Evolutionary conservation across 495 filamentous ascomycete species (phyloP).

Genomic region (Daldinia caldariorum): DNA sequence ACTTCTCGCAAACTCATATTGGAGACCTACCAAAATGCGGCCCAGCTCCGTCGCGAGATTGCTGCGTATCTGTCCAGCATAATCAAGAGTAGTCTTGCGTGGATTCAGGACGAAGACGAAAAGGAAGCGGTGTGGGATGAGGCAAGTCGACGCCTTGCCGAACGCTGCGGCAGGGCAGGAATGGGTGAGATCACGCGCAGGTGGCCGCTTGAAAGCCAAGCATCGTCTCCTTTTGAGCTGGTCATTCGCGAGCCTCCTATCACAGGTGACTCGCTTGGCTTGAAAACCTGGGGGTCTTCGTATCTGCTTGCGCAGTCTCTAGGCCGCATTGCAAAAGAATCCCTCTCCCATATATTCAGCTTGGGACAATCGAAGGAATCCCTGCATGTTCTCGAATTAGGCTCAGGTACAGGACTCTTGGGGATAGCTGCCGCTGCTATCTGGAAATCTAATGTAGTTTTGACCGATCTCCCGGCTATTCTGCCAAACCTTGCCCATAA

Average conservation of each 20-base stretch:
- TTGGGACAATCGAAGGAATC: constrained; percentile 17
- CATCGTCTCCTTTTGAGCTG: constrained; percentile 60
- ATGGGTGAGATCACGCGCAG: constrained; percentile 81
- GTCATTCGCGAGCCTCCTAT: constrained; percentile 85
- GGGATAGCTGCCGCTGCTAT: constrained; percentile 61
- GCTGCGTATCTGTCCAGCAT: constrained; percentile 76
- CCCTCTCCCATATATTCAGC: constrained; percentile 53
- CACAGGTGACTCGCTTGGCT: constrained; percentile 85
- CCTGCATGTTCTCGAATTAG: constrained; percentile 64
- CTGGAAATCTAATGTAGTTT: constrained; percentile 53
- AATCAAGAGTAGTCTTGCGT: constrained; percentile 75
- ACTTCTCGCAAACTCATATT: constrained; percentile 46
- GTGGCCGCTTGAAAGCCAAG: constrained; percentile 67
- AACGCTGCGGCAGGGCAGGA: constrained; percentile 78
- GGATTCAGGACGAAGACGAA: constrained; percentile 76
- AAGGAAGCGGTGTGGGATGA: constrained; percentile 81
- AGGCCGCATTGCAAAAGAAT: constrained; percentile 47
- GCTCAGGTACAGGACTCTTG: constrained; percentile 71
- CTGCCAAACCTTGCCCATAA: constrained; percentile 57
- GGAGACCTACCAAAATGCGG: constrained; percentile 45
- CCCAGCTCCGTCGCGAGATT: constrained; percentile 52
- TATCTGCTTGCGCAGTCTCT: constrained; percentile 86
- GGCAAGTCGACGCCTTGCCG: constrained; percentile 78
- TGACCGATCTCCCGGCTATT: constrained; percentile 60
- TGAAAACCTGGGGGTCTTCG: constrained; percentile 92